These are phyloP conservation scores for Paratinospora sagittata DNA, from an alignment of 164 flowering plant species.

Conservation along the genomic window DNA sequence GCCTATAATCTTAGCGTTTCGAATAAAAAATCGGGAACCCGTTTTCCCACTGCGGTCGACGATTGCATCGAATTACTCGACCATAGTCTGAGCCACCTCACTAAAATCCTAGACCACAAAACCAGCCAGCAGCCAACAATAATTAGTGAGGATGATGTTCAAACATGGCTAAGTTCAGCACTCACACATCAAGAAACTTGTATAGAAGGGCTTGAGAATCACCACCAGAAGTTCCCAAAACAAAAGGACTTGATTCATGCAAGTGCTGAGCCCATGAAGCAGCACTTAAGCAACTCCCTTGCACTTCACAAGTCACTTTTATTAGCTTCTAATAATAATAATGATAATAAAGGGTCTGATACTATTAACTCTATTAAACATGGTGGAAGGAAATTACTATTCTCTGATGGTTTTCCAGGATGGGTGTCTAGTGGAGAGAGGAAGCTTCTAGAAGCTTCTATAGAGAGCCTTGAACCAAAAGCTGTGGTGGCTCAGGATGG, in stretches of 20 bases:
- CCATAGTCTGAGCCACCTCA: conserved; percentile 19
- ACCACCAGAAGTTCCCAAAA: not conserved
- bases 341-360: not conserved
- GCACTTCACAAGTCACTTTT: conserved; percentile 15
- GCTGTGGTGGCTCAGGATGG: conserved; percentile 31
- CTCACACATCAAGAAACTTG: conserved; percentile 34
- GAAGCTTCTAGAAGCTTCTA: conserved; percentile 24
- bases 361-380: not conserved
- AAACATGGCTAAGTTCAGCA: conserved; percentile 37
- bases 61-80: conserved; percentile 29
- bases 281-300: conserved; percentile 24
- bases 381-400: conserved; percentile 6
- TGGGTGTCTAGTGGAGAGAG: conserved; percentile 23
- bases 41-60: conserved; percentile 12
- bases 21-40: not conserved
- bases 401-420: conserved; percentile 22
- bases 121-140: not conserved
- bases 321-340: too few relatives aligned
- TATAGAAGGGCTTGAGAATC: conserved; percentile 17
- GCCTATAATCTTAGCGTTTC: conserved; percentile 10
- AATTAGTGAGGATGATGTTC: conserved; percentile 22
- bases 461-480: conserved; percentile 5
- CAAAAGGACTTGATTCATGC: conserved; percentile 5
- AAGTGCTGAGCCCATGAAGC: conserved; percentile 6
- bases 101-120: conserved; percentile 4